Evolutionary conservation across 768 basidiomycete genomes (phyloP), one percentile per base, ranked within the genome.

Genomic region (Lepiota venenata): DNA sequence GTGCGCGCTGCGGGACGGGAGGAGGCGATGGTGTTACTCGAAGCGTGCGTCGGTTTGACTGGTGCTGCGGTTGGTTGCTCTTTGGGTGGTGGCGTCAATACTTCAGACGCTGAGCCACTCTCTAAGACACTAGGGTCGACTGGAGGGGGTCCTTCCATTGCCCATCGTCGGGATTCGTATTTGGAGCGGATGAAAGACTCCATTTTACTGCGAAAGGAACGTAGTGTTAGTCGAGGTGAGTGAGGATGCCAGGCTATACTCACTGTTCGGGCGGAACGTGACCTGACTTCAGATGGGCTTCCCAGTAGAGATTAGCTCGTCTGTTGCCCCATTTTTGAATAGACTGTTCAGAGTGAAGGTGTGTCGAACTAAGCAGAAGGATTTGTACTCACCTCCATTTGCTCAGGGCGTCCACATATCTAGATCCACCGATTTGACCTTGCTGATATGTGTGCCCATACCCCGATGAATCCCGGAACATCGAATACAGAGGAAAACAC

Each of bases 391-490:
- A 93, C 94, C 73, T 87, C 84, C 89, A 99, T 95, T 73, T 99
- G 96, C 58, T 98, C 94, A n/a, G 2, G 93, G 92, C 7, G 93
- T 96, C 96, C 96, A 99, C 15, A 90, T 83, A 63, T 99, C 96
- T 50, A 99, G 84, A 72, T 99, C 96, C 51, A 99, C 91, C 2
- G 93, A 96, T 66, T 97, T 97, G 67, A 99, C 91, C 66, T 89
- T 91, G 72, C 90, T 91, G 69, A 98, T 97, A 70, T 99, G 96
- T 0, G 96, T 98, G 56, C 96, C 96, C 93, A 99, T 94, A 38
- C 92, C 88, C 40, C 96, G 87, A 71, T 99, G 96, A 54, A 98
- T 91, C 25, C 96, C 96, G 12, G 95, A 98, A 71, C 96, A 99
- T 55, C 96, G 84, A 59, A 99, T 97, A 67, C 96, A 99, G 37